Evolutionary conservation across 2,329 filamentous ascomycete genomes (phyloP).

Genomic region (Fusarium subglutinans): DNA sequence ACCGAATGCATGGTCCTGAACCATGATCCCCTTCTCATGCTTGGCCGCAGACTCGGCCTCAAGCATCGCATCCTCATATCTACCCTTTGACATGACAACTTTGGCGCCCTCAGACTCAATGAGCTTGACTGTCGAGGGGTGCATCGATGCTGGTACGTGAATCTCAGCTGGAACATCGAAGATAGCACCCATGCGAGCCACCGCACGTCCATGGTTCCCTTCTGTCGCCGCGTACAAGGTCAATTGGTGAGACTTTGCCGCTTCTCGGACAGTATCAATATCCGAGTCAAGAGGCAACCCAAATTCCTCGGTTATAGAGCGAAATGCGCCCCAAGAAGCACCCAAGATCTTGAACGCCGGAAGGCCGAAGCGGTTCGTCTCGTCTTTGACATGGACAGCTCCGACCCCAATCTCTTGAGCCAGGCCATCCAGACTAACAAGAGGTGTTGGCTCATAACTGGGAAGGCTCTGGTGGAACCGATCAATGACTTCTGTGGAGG

Average conservation of each 20-base stretch:
- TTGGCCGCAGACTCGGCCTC: conserved; percentile 57
- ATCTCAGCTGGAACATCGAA: conserved; percentile 66
- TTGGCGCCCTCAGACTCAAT: conserved; percentile 71
- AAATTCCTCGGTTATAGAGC: conserved; percentile 60
- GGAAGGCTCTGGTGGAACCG: conserved; percentile 68
- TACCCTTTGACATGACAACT: conserved; percentile 63
- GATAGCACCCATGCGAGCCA: conserved; percentile 72
- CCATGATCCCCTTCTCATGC: conserved; percentile 58
- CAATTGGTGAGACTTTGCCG: conserved; percentile 45
- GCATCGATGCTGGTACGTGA: conserved; percentile 70
- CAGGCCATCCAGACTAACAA: conserved; percentile 61
- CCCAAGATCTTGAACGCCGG: conserved; percentile 84
- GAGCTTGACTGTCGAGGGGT: conserved; percentile 58
- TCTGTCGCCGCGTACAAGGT: conserved; percentile 73
- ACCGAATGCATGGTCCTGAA: conserved; percentile 75
- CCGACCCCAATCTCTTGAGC: conserved; percentile 66
- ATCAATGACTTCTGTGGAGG: conserved; percentile 25
- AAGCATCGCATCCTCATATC: conserved; percentile 71
- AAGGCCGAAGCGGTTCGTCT: conserved; percentile 72
- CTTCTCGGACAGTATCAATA: conserved; percentile 54
- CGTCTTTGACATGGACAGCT: conserved; percentile 74
- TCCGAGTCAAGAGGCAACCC: conserved; percentile 53
- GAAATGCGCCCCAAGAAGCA: conserved; percentile 76
- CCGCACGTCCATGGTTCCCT: conserved; percentile 80
- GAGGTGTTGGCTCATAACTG: conserved; percentile 63